phyloP scores from a whole-genome alignment of 768 basidiomycete genomes.

The Fistulinella prunicolor region DNA sequence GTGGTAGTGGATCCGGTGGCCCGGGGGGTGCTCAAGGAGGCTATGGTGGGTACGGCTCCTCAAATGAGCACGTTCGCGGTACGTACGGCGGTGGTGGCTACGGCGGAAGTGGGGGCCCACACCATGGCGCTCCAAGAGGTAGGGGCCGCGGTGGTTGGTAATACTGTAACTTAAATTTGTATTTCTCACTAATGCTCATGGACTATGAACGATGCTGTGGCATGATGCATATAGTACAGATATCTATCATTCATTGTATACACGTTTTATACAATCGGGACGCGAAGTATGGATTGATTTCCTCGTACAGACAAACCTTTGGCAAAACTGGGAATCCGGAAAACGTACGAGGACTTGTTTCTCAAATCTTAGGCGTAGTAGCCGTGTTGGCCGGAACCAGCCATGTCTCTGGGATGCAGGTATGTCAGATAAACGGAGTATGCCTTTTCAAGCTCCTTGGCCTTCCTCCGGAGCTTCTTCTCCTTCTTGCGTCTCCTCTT shows the following conservation, averaged over 20 bases:
- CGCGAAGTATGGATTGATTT: neutral
- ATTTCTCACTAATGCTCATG: conserved; percentile 16
- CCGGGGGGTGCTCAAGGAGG: conserved; percentile 23
- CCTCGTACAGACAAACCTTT: neutral
- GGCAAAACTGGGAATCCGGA: too few species aligned
- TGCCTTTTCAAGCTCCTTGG: conserved; percentile 56
- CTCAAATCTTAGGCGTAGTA: conserved; percentile 23
- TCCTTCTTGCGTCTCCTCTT: conserved; percentile 61
- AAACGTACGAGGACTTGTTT: neutral
- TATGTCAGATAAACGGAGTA: conserved; percentile 65
- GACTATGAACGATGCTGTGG: neutral
- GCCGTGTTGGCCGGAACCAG: conserved; percentile 25
- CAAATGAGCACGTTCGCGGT: conserved; percentile 35
- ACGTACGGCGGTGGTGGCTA: conserved; percentile 36
- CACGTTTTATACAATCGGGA: conserved; percentile 13
- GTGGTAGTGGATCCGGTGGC: conserved; percentile 14
- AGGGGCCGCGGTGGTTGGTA: conserved; percentile 50
- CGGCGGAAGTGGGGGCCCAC: conserved; percentile 16
- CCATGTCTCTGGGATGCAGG: conserved; percentile 34
- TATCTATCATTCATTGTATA: conserved; percentile 14
- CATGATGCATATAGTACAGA: conserved; percentile 6
- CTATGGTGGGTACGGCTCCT: conserved; percentile 34
- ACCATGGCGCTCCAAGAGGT: conserved; percentile 37
- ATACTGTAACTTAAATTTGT: conserved; percentile 30
- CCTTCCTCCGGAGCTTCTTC: conserved; percentile 58